Base-by-base conservation (phyloP, 257 asterid genomes). In the Przewalskia tangutica region DNA sequence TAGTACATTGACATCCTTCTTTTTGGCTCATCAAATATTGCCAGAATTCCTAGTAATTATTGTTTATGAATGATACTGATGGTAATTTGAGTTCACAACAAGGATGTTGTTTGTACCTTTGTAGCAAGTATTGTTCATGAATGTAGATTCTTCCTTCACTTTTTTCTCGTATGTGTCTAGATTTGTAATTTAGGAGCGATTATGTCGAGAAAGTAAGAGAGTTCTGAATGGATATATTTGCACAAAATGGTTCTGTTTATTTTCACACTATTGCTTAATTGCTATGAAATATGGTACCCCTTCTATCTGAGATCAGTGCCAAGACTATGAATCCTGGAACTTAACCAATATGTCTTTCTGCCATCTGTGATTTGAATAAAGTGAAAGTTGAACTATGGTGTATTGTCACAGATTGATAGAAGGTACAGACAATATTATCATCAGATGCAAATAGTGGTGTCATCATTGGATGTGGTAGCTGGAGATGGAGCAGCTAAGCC, bases 401-500 rank as follows among this genome's bases (percentile, higher is more conserved):
- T 77, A 54, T 78, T 60, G 51, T 81, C 63, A 18, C 91, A 95
- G 98, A 97, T 95, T 48, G 98, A 92, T 85, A 85, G 92, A 76
- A 85, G 94, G 78, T 95, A 95, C 90, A 91, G 90, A 77, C 93
- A 95, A 54, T 95, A 95, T 65, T 91, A 91, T 89, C 97, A 92
- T 82, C 98, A 95, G 71, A 95, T 93, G 97, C 97, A 92, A 81
- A 90, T 89, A 9, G 92, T 94, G 4, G 91, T 93, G 10, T 93
- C 97, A 17, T 91, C 97, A 38, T 94, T 94, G 36, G 98, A 94
- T 65, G 84, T 80, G 34, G 79, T 91, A 88, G 91, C 97, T 14
- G 98, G 97, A 66, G 82, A 86, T 0, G 97, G 94, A 66, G 88
- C 98, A 55, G 91, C 98, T 27, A 93, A 87, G 79, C 93, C 97